Evolutionary conservation across 805 yeast genomes (phyloP).

Genomic region (Spathaspora gorwiae): DNA sequence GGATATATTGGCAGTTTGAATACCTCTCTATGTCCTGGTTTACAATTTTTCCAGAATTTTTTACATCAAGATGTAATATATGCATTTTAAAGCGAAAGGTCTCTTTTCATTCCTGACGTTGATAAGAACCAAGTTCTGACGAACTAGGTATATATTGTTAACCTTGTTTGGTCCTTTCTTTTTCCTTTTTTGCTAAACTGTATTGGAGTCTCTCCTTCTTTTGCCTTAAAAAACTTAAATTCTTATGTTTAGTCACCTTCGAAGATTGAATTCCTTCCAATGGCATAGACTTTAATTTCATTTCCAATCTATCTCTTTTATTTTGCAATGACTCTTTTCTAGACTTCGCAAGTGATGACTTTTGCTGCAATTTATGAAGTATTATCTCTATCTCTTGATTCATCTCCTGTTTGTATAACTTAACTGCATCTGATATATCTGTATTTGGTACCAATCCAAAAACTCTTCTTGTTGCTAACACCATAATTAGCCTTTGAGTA

Average conservation of each 20-base stretch:
- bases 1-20: too few relatives aligned
- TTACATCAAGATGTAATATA: too few relatives aligned
- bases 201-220: slow-evolving; percentile 44
- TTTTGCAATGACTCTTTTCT: slow-evolving; percentile 17
- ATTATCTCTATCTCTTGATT: slow-evolving; percentile 16
- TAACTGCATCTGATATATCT: slow-evolving; percentile 40
- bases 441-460: slow-evolving; percentile 50
- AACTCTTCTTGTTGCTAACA: slow-evolving; percentile 42
- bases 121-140: too few relatives aligned
- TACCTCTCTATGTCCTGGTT: too few relatives aligned
- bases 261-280: background rate
- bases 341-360: background rate
- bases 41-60: too few relatives aligned
- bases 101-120: too few relatives aligned
- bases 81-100: too few relatives aligned
- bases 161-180: background rate
- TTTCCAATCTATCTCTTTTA: slow-evolving; percentile 25
- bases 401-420: slow-evolving; percentile 29
- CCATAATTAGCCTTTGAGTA: slow-evolving; percentile 32
- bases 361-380: background rate
- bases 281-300: slow-evolving; percentile 20
- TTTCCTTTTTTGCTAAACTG: slow-evolving; percentile 19
- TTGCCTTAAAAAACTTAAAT: slow-evolving; percentile 35
- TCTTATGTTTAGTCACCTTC: slow-evolving; percentile 23
- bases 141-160: too few relatives aligned